Percentiles rank a stretch among this genome's conserved stretches.
Evolutionary conservation across 1,139 yeast genomes (phyloP).

Genomic region (Lodderomyces orthopsilosis): DNA sequence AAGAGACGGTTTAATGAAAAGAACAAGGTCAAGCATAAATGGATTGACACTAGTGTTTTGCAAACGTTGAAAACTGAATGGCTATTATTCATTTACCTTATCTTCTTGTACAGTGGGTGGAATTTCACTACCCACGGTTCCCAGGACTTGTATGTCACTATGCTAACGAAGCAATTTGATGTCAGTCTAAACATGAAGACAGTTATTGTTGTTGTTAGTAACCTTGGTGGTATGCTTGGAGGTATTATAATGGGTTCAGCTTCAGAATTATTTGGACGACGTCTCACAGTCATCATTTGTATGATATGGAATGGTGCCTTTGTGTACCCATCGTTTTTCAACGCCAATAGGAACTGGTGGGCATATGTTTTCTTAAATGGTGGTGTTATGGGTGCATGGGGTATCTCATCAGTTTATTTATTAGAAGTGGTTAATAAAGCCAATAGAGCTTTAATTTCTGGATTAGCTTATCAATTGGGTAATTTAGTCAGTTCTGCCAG

Average conservation of each 20-base stretch:
- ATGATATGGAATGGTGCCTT: conserved; percentile 31
- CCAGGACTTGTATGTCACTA: conserved; percentile 53
- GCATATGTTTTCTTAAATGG: conserved; percentile 24
- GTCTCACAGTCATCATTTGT: conserved; percentile 39
- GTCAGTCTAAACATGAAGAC: conserved; percentile 36
- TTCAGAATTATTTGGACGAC: conserved; percentile 46
- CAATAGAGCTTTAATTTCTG: conserved; percentile 35
- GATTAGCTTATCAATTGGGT: conserved; percentile 41
- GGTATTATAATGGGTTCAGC: conserved; percentile 47
- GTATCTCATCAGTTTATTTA: conserved; percentile 36
- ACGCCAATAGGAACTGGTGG: conserved; percentile 28
- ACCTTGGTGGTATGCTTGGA: conserved; percentile 51
- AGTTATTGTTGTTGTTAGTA: conserved; percentile 44
- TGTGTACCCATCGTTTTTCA: conserved; percentile 32
- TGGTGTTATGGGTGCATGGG: conserved; percentile 40
- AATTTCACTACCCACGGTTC: conserved; percentile 57
- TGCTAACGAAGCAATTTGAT: conserved; percentile 39
- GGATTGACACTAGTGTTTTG: conserved; percentile 17
- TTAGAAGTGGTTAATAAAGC: conserved; percentile 37
- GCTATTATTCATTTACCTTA: conserved; percentile 43
- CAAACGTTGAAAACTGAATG: conserved; percentile 37
- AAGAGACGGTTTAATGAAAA: conserved; percentile 14
- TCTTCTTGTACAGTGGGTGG: conserved; percentile 47
- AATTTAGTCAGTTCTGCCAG: conserved; percentile 38
- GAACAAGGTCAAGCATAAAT: conserved; percentile 1